These are phyloP conservation scores for Neurospora sp. DNA, from an alignment of 495 filamentous ascomycete species.

Conservation along the genomic window DNA sequence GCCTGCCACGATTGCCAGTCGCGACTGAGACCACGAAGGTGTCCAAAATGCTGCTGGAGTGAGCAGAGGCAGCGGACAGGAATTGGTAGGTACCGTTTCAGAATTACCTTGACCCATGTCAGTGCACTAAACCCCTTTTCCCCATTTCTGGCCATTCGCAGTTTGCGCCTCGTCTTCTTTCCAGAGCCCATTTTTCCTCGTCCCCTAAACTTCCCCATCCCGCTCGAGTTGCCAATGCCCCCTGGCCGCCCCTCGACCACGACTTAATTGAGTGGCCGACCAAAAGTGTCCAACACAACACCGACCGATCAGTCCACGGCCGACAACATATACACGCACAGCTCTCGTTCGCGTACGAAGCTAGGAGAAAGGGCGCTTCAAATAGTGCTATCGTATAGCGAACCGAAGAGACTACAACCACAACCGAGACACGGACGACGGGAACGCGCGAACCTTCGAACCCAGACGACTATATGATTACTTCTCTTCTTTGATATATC, in stretches of 20 bases:
- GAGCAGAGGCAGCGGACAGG: neutral
- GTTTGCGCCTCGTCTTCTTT: neutral
- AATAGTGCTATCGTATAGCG: neutral
- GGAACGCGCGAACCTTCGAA: neutral
- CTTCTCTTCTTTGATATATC: slow-evolving; percentile 9
- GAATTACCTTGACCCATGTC: neutral
- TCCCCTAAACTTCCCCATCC: neutral
- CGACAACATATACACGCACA: neutral
- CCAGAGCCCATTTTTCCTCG: neutral
- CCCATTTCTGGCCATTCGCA: neutral
- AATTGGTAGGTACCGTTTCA: neutral
- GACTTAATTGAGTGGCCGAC: neutral
- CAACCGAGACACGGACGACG: neutral
- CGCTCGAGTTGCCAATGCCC: neutral
- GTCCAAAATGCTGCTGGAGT: neutral
- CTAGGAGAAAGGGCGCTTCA: neutral
- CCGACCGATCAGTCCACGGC: neutral
- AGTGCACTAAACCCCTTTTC: neutral
- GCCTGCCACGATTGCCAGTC: neutral
- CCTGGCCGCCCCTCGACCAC: neutral
- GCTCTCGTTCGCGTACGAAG: neutral
- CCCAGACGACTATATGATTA: neutral
- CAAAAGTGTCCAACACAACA: neutral
- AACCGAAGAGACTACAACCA: neutral
- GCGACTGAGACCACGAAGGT: neutral